Percentiles rank a stretch among this genome's conserved stretches.
Conservation (phyloP, 1,284 basidiomycete genomes). For the Puccinia sorghi region DNA sequence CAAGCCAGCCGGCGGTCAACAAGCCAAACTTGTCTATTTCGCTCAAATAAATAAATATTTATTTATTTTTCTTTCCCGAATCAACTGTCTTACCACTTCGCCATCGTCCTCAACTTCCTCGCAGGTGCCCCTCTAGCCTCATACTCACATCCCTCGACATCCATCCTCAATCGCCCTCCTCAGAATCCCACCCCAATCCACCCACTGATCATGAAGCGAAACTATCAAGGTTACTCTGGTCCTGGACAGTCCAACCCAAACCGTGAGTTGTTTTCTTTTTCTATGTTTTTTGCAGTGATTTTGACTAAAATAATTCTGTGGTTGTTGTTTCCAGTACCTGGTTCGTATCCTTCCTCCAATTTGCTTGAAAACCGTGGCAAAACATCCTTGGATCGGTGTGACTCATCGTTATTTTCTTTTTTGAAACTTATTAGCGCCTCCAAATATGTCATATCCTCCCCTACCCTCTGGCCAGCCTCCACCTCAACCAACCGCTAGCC, state of each 20-base stretch:
- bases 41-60: too few relatives aligned
- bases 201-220: slow-evolving; percentile 34
- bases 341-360: background rate
- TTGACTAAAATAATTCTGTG: background rate
- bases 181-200: background rate
- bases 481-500: slow-evolving; percentile 31
- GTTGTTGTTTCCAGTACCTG: background rate
- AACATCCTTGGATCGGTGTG: background rate
- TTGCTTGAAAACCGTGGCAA: background rate
- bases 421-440: slow-evolving; percentile 5
- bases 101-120: background rate
- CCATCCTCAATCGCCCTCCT: background rate
- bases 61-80: too few relatives aligned
- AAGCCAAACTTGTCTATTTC: too few relatives aligned
- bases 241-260: slow-evolving; percentile 35
- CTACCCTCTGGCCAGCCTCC: slow-evolving; percentile 43
- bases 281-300: background rate
- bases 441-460: slow-evolving; percentile 39
- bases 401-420: background rate
- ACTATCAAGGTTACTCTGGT: slow-evolving; percentile 46
- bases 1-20: background rate
- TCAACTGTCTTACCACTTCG: too few relatives aligned
- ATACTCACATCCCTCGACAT: background rate
- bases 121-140: background rate
- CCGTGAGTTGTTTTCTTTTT: slow-evolving; percentile 8